Base-by-base conservation (phyloP, 2,329 filamentous ascomycete genomes). In the Colletotrichum sp. region DNA sequence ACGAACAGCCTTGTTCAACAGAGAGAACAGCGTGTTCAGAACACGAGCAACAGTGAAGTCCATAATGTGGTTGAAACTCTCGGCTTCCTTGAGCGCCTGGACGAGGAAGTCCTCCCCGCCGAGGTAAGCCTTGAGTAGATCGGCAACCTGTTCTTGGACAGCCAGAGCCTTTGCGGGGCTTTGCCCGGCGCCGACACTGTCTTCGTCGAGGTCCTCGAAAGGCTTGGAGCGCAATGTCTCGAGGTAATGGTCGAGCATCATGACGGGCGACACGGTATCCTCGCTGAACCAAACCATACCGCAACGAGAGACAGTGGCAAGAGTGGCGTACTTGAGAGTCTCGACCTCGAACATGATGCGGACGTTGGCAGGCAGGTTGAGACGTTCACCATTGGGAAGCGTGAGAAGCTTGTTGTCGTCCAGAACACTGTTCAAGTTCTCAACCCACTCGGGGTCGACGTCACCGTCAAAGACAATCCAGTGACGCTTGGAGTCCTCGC, bases 211-310 rank as follows among this genome's bases (percentile, higher is more conserved):
- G 80, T 99, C 97, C 81, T 99, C 97, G 80, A 99, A 98, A 0
- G 95, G 92, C 72, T 95, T 93, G 4, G 92, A 94, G 79, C 94
- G 93, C 52, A 99, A 91, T 62, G 93, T 92, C 76, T 97, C 92
- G 68, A 99, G 91, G 81, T 99, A 98, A 85, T 98, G 95, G 77
- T 92, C 89, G 55, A 98, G 94, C 92, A 98, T 94, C 94, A 99
- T 98, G 78, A 91, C 91, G 2, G 96, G 92, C 36, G 95, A 96
- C 55, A 99, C 96, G 32, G 96, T 98, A 82, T 99, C 97, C 81
- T 98, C 96, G 82, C 96, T 99, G 87, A 98, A 99, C 97, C 97
- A 99, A 16, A 99, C 97, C 97, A 99, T 99, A 90, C 97, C 97
- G 84, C 97, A 99, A 86, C 97, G 96, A 92, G 95, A 97, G 82